These are phyloP conservation scores for Chytriomyces confervae DNA, from an alignment of 192 early-diverging fungal genomes.

Conservation along the genomic window DNA sequence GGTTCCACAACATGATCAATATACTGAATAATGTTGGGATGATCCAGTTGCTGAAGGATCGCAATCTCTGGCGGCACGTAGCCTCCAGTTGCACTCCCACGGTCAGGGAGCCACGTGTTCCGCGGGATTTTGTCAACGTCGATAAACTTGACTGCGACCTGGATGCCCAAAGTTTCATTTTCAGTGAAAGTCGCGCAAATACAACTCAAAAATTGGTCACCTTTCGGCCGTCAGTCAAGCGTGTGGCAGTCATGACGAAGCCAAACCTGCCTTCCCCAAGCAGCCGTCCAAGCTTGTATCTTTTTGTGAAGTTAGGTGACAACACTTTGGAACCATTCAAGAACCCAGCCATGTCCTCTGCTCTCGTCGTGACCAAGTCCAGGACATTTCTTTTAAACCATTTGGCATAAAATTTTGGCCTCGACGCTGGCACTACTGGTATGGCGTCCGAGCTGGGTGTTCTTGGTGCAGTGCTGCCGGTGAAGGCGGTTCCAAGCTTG, in stretches of 20 bases:
- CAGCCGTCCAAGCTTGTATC: conserved; percentile 44
- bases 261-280: conserved; percentile 60
- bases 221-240: conserved; percentile 31
- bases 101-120: conserved; percentile 41
- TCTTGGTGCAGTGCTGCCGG: background rate
- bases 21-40: conserved; percentile 57
- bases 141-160: conserved; percentile 63
- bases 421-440: background rate
- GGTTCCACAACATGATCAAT: conserved; percentile 50
- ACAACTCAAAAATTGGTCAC: conserved; percentile 8
- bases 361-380: conserved; percentile 23
- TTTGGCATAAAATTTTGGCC: background rate
- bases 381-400: background rate
- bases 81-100: background rate
- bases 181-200: background rate
- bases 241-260: conserved; percentile 55
- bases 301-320: conserved; percentile 11
- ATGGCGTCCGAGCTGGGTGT: background rate
- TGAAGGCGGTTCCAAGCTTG: background rate
- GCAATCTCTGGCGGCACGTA: conserved; percentile 46
- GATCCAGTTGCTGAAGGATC: conserved; percentile 40
- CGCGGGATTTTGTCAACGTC: conserved; percentile 42
- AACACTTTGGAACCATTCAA: conserved; percentile 40
- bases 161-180: conserved; percentile 3
- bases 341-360: conserved; percentile 39